Evolutionary conservation across 2,329 filamentous ascomycete genomes (phyloP).

Genomic region (Trichoderma gracile): DNA sequence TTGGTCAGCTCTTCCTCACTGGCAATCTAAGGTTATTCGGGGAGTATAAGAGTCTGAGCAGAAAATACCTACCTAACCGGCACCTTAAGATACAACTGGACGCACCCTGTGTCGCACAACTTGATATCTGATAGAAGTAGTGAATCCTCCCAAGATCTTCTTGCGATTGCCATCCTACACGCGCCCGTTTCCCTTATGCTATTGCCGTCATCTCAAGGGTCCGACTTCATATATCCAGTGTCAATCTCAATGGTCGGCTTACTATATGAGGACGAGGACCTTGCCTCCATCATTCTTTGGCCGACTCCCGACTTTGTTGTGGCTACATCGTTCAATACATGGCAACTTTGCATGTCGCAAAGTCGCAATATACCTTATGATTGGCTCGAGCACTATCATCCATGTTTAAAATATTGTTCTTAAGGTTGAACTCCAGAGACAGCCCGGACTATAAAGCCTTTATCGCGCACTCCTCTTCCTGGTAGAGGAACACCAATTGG

Average conservation of each 20-base stretch:
- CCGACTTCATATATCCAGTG: background rate
- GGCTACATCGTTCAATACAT: too few relatives aligned
- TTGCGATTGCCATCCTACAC: background rate
- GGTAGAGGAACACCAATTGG: too few relatives aligned
- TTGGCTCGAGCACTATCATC: too few relatives aligned
- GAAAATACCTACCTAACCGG: background rate
- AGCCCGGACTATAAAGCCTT: too few relatives aligned
- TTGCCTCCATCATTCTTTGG: too few relatives aligned
- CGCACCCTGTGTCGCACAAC: background rate
- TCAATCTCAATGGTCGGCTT: background rate
- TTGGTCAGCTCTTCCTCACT: background rate
- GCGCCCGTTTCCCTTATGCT: background rate
- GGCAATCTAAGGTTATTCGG: slow-evolving; percentile 13
- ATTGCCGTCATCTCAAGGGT: background rate
- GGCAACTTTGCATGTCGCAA: too few relatives aligned
- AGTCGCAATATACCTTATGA: too few relatives aligned
- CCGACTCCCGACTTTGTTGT: too few relatives aligned
- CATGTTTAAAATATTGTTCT: too few relatives aligned
- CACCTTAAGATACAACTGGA: background rate
- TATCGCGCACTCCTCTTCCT: too few relatives aligned
- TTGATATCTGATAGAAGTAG: background rate
- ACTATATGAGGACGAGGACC: too few relatives aligned
- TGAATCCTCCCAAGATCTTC: background rate
- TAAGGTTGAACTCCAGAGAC: too few relatives aligned
- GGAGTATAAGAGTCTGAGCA: slow-evolving; percentile 9